Evolutionary conservation across 306 rosid species (phyloP).

Genomic region (Gillenia trifoliata): DNA sequence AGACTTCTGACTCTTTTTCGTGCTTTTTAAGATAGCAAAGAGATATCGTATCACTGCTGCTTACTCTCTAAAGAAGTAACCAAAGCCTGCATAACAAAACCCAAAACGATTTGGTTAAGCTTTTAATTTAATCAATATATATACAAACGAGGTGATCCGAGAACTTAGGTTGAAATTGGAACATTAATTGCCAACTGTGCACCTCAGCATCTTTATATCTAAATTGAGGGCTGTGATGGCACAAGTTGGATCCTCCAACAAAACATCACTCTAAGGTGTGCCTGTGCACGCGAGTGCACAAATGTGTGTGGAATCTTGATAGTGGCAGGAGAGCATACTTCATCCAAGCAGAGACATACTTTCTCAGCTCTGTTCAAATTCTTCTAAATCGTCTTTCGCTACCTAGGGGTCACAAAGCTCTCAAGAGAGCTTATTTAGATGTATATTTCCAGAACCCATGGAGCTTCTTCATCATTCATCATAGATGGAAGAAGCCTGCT

Average conservation of each 20-base stretch:
- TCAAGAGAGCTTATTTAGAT: conserved; percentile 8
- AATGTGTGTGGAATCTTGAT: not conserved
- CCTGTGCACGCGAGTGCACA: not conserved
- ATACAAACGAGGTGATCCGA: not conserved
- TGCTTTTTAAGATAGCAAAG: not conserved
- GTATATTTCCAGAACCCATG: conserved; percentile 13
- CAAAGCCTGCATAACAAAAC: not conserved
- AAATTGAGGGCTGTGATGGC: not conserved
- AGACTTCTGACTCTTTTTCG: conserved; percentile 10
- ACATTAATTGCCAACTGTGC: not conserved
- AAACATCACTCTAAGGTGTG: not conserved
- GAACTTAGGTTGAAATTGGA: not conserved
- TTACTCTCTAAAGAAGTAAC: not conserved
- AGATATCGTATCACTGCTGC: not conserved
- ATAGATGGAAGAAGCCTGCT: conserved; percentile 47
- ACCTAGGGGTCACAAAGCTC: conserved; percentile 24
- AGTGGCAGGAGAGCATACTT: too few relatives aligned
- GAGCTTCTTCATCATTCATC: conserved; percentile 38
- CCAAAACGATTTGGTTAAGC: not conserved
- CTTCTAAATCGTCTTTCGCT: conserved; percentile 31
- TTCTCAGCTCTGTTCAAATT: conserved; percentile 32
- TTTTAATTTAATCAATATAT: not conserved
- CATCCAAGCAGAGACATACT: conserved; percentile 44
- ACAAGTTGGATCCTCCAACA: not conserved
- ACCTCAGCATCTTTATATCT: not conserved